A percentile compares a stretch with the other conserved stretches of the same genome.
phyloP scores from a whole-genome alignment of 176 grass and related monocot genomes.

The Sorghum bicolor region DNA sequence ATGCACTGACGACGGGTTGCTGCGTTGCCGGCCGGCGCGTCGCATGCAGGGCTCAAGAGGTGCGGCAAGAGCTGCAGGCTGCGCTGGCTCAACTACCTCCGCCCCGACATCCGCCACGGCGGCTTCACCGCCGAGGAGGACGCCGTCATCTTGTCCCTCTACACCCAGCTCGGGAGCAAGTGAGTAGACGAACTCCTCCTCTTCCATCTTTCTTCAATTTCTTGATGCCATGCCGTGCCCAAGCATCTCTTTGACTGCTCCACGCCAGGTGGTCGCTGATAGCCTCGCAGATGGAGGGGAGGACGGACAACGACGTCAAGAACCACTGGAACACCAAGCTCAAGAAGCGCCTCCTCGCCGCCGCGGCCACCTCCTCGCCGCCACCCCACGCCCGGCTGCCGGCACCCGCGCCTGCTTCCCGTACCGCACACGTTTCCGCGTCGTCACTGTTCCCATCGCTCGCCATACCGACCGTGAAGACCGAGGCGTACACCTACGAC shows the following conservation, averaged over 20 bases:
- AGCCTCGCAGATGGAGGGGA: constrained; percentile 58
- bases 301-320: constrained; percentile 96
- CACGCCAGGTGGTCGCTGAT: constrained; percentile 73
- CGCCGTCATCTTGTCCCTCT: constrained; percentile 63
- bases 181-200: neutral
- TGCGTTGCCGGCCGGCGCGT: neutral
- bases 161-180: constrained; percentile 78
- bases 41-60: constrained; percentile 57
- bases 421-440: neutral
- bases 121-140: constrained; percentile 87
- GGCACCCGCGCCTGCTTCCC: neutral
- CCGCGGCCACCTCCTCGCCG: neutral
- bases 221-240: neutral
- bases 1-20: neutral
- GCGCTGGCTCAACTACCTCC: constrained; percentile 95
- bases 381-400: neutral
- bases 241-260: neutral
- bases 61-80: constrained; percentile 88
- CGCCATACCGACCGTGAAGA: constrained; percentile 54
- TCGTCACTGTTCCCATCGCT: constrained; percentile 32
- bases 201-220: neutral
- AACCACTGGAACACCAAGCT: constrained; percentile 99
- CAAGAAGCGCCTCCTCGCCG: constrained; percentile 53
- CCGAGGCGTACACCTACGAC: constrained; percentile 59
- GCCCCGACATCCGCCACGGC: constrained; percentile 79